These are phyloP conservation scores for Botrytis medusae DNA, from an alignment of 2,329 filamentous ascomycete species.

Conservation along the genomic window DNA sequence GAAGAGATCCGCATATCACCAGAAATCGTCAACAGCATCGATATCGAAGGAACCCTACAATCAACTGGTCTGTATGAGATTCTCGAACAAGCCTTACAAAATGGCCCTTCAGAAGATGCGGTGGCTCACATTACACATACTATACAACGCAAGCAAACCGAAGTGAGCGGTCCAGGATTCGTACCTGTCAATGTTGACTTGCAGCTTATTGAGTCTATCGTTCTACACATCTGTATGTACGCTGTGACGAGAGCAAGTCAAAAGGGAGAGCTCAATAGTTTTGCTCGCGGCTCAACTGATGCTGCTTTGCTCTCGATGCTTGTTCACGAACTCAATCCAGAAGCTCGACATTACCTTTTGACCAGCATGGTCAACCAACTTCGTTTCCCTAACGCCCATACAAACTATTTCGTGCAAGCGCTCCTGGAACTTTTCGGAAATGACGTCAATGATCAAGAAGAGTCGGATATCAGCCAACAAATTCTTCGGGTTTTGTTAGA, in stretches of 20 bases:
- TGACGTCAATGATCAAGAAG: slow-evolving; percentile 71
- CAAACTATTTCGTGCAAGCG: slow-evolving; percentile 87
- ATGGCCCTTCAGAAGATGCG: slow-evolving; percentile 67
- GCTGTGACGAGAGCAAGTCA: slow-evolving; percentile 61
- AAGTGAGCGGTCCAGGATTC: slow-evolving; percentile 64
- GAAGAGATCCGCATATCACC: slow-evolving; percentile 72
- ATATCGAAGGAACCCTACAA: slow-evolving; percentile 53
- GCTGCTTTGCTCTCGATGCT: slow-evolving; percentile 74
- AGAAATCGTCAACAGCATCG: slow-evolving; percentile 61
- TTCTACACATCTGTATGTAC: slow-evolving; percentile 76
- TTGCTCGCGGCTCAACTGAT: slow-evolving; percentile 64
- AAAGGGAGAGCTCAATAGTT: slow-evolving; percentile 58
- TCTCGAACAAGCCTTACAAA: slow-evolving; percentile 58
- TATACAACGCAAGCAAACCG: slow-evolving; percentile 59
- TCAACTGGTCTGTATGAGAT: slow-evolving; percentile 57
- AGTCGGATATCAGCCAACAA: slow-evolving; percentile 81
- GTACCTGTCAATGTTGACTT: slow-evolving; percentile 68
- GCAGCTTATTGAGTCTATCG: slow-evolving; percentile 73
- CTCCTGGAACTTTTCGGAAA: slow-evolving; percentile 82
- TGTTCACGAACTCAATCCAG: slow-evolving; percentile 70
- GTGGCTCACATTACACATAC: slow-evolving; percentile 75
- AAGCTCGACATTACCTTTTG: slow-evolving; percentile 81
- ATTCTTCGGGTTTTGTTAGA: slow-evolving; percentile 88
- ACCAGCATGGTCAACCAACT: slow-evolving; percentile 88
- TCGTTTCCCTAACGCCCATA: slow-evolving; percentile 84